Percentiles rank a stretch among this genome's conserved stretches.
Evolutionary conservation across 371 early-diverging fungal genomes (phyloP).

Genomic region (Apophysomyces elegans): DNA sequence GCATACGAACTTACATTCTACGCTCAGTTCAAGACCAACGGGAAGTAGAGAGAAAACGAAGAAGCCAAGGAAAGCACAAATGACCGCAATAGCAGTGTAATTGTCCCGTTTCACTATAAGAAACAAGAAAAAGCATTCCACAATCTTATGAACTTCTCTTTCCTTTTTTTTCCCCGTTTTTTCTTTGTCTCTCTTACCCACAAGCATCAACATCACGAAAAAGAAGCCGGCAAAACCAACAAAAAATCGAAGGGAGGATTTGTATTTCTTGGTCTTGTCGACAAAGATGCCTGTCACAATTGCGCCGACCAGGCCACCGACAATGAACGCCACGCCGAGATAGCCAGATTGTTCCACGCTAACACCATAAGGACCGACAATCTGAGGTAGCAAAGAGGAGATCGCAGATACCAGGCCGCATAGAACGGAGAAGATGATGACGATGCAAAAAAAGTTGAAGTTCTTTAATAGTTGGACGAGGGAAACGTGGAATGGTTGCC

Average conservation of each 20-base stretch:
- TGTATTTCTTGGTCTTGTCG: constrained; percentile 57
- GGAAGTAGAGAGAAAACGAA: constrained; percentile 48
- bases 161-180: neutral
- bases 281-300: constrained; percentile 40
- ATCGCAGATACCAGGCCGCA: constrained; percentile 69
- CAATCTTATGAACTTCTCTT: too few species aligned
- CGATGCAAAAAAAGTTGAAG: constrained; percentile 59
- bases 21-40: constrained; percentile 47
- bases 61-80: constrained; percentile 42
- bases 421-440: constrained; percentile 57
- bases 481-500: constrained; percentile 45
- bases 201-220: constrained; percentile 56
- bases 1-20: constrained; percentile 41
- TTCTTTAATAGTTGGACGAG: constrained; percentile 54
- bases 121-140: neutral
- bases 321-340: constrained; percentile 58
- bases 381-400: constrained; percentile 63
- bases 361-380: constrained; percentile 65
- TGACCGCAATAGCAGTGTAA: constrained; percentile 27
- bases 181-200: constrained; percentile 34
- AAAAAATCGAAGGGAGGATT: constrained; percentile 40
- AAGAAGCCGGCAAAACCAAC: constrained; percentile 46
- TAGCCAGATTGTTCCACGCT: constrained; percentile 61
- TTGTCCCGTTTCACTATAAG: constrained; percentile 39
- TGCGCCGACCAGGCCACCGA: constrained; percentile 61